These are phyloP conservation scores for Apocynum venetum DNA, from an alignment of 257 asterid species.

Conservation along the genomic window DNA sequence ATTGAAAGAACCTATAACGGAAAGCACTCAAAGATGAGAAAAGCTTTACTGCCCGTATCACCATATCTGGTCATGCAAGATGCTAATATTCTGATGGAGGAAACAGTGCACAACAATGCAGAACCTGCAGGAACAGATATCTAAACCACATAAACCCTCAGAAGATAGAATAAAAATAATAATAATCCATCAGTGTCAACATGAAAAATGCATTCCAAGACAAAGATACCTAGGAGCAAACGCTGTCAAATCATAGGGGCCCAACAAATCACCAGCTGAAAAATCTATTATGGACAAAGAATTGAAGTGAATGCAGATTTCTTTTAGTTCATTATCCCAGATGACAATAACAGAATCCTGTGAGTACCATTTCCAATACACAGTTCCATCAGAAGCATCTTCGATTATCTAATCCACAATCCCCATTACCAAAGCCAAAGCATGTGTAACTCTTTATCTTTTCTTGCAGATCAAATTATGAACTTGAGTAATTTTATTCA, in stretches of 20 bases:
- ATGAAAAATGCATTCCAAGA: background rate
- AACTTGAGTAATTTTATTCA: background rate
- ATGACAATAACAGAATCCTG: background rate
- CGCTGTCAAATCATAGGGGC: background rate
- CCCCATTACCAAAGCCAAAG: background rate
- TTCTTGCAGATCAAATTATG: background rate
- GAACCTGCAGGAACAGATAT: background rate
- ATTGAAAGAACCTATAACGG: conserved; percentile 16
- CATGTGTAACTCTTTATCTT: background rate
- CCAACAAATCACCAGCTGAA: background rate
- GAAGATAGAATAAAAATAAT: background rate
- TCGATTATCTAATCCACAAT: background rate
- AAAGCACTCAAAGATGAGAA: conserved; percentile 4
- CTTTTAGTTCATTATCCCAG: background rate
- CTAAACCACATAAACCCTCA: background rate
- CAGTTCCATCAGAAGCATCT: background rate
- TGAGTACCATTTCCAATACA: background rate
- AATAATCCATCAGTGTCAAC: background rate
- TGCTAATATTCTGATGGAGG: conserved; percentile 1
- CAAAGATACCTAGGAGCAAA: background rate
- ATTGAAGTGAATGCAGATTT: background rate
- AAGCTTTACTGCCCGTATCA: conserved; percentile 13
- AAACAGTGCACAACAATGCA: background rate
- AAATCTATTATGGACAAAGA: background rate
- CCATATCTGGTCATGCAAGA: conserved; percentile 8